phyloP scores from a whole-genome alignment of 1,284 basidiomycete species.

The Moniliophthora roreri region DNA sequence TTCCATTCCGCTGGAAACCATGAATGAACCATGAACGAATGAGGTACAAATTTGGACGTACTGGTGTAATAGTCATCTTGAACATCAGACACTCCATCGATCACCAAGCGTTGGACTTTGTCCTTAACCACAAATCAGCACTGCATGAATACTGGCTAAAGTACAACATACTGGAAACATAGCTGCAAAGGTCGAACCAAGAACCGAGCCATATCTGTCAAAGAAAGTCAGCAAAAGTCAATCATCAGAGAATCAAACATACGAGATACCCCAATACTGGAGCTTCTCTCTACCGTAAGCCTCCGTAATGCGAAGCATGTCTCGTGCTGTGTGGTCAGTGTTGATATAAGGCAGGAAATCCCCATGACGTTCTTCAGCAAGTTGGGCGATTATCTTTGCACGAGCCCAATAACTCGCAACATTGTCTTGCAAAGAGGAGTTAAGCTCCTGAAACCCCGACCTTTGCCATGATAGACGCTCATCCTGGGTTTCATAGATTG shows the following conservation, averaged over 20 bases:
- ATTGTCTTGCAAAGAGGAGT: too few relatives aligned
- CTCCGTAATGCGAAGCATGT: slow-evolving; percentile 48
- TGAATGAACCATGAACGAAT: slow-evolving; percentile 8
- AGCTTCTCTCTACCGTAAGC: slow-evolving; percentile 45
- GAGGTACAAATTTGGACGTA: slow-evolving; percentile 10
- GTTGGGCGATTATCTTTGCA: slow-evolving; percentile 27
- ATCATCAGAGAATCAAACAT: not conserved
- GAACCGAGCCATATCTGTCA: slow-evolving; percentile 38
- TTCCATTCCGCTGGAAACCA: slow-evolving; percentile 23
- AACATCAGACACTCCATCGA: slow-evolving; percentile 33
- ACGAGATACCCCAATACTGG: slow-evolving; percentile 53
- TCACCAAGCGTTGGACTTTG: slow-evolving; percentile 36
- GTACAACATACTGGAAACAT: slow-evolving; percentile 41
- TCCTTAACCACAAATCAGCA: slow-evolving; percentile 25
- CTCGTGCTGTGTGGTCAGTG: slow-evolving; percentile 44
- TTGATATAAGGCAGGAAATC: slow-evolving; percentile 37
- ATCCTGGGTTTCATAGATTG: slow-evolving; percentile 27
- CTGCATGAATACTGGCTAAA: not conserved
- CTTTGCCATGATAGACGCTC: slow-evolving; percentile 1
- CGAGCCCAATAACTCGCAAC: slow-evolving; percentile 22
- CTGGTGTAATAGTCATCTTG: slow-evolving; percentile 32
- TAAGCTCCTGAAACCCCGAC: slow-evolving; percentile 11
- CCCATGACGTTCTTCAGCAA: slow-evolving; percentile 30
- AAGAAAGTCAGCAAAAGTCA: not conserved
- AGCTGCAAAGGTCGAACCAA: slow-evolving; percentile 46